A percentile compares a stretch with the other conserved stretches of the same genome.
Evolutionary conservation across 495 filamentous ascomycete genomes (phyloP).

Genomic region (Daldinia childiae): DNA sequence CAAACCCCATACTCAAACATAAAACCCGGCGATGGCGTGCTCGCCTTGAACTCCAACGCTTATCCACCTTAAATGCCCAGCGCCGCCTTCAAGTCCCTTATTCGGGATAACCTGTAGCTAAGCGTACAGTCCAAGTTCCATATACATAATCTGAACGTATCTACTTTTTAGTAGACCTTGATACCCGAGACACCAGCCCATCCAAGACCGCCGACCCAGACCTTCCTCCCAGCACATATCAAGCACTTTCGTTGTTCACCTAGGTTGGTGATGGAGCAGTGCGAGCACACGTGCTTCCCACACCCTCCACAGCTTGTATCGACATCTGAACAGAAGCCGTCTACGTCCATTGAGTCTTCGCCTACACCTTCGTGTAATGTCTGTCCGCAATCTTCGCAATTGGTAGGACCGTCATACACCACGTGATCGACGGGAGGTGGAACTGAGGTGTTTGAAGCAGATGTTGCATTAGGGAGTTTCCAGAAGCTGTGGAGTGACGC

Average conservation of each 20-base stretch:
- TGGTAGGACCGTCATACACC: constrained; percentile 32
- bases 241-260: constrained; percentile 57
- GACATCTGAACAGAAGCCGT: constrained; percentile 17
- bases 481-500: constrained; percentile 60
- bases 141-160: background rate
- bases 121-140: background rate
- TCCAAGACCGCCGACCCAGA: constrained; percentile 40
- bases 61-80: background rate
- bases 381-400: constrained; percentile 57
- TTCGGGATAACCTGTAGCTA: background rate
- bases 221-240: constrained; percentile 51
- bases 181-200: constrained; percentile 29
- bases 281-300: constrained; percentile 58
- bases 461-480: constrained; percentile 48
- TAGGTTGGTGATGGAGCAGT: constrained; percentile 59
- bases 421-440: constrained; percentile 3
- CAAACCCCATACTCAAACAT: background rate
- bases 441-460: constrained; percentile 3
- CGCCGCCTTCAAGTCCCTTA: background rate
- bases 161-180: constrained; percentile 15
- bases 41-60: constrained; percentile 13
- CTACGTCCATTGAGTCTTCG: constrained; percentile 40
- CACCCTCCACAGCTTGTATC: constrained; percentile 50
- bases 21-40: background rate
- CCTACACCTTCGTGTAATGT: constrained; percentile 36